A percentile compares a stretch with the other conserved stretches of the same genome.
These are phyloP conservation scores for Hemileccinum impolitum DNA, from an alignment of 768 basidiomycete genomes.

Conservation along the genomic window DNA sequence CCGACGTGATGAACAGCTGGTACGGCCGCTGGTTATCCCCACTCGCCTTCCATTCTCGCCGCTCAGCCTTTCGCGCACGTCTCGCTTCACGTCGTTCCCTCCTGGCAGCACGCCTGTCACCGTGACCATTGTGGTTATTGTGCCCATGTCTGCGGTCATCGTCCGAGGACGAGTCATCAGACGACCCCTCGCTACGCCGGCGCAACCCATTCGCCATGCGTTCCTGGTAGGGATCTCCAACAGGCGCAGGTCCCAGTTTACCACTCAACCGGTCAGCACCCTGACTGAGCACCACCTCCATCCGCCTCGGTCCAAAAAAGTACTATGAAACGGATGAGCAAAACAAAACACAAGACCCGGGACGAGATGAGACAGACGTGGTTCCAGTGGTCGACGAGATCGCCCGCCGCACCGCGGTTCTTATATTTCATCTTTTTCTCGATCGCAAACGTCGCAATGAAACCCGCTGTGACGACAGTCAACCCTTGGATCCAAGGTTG, in stretches of 20 bases:
- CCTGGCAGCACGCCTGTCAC: not conserved
- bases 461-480: slow-evolving; percentile 11
- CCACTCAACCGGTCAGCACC: slow-evolving; percentile 30
- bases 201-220: slow-evolving; percentile 21
- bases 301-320: slow-evolving; percentile 46
- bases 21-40: slow-evolving; percentile 20
- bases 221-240: slow-evolving; percentile 16
- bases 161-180: slow-evolving; percentile 1
- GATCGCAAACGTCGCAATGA: slow-evolving; percentile 13
- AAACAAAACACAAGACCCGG: not conserved
- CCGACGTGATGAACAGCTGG: slow-evolving; percentile 18
- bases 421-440: slow-evolving; percentile 30
- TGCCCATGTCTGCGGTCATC: not conserved
- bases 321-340: slow-evolving; percentile 27
- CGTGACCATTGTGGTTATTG: not conserved
- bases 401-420: slow-evolving; percentile 38
- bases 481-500: not conserved
- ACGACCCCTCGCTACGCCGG: not conserved
- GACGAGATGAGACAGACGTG: slow-evolving; percentile 23
- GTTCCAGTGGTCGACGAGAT: slow-evolving; percentile 50
- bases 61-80: slow-evolving; percentile 12
- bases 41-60: slow-evolving; percentile 14
- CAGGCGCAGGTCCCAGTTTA: slow-evolving; percentile 18
- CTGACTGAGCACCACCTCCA: slow-evolving; percentile 41
- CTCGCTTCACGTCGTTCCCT: slow-evolving; percentile 8